phyloP scores from a whole-genome alignment of 2,329 filamentous ascomycete genomes.

The Dactylellina sp. region DNA sequence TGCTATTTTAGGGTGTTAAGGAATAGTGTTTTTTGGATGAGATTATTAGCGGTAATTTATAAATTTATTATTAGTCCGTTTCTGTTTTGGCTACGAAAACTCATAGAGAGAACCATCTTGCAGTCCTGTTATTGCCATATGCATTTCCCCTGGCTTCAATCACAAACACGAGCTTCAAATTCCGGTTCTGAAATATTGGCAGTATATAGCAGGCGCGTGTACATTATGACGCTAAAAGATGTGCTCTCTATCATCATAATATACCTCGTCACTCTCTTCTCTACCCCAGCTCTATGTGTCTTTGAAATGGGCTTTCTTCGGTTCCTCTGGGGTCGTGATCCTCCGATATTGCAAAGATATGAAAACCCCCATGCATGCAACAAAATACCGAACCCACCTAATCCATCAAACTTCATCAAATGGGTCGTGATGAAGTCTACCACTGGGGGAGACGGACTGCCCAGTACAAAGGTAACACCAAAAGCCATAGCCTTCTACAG shows the following conservation, averaged over 20 bases:
- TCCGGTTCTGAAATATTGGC: too few relatives aligned
- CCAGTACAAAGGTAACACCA: neutral
- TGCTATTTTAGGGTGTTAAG: too few relatives aligned
- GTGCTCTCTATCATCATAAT: neutral
- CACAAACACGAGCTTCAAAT: too few relatives aligned
- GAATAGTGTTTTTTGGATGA: too few relatives aligned
- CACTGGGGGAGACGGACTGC: neutral
- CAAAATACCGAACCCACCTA: neutral
- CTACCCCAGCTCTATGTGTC: neutral
- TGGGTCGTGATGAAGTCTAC: conserved; percentile 3
- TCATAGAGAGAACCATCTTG: too few relatives aligned
- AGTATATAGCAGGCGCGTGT: too few relatives aligned
- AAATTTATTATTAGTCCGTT: too few relatives aligned
- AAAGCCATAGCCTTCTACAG: conserved; percentile 4
- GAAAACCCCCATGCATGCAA: neutral
- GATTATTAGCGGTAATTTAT: too few relatives aligned
- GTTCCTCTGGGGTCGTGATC: neutral
- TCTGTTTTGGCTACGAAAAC: too few relatives aligned
- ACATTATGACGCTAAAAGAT: neutral
- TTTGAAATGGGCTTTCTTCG: conserved; percentile 11
- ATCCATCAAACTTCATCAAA: conserved; percentile 12
- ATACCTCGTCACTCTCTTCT: neutral
- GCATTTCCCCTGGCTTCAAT: too few relatives aligned
- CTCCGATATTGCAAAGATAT: neutral
- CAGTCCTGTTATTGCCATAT: too few relatives aligned